Evolutionary conservation across 768 basidiomycete species (phyloP), one percentile per base, ranked within the genome.

Genomic region (Strobilomyces dryophilus): DNA sequence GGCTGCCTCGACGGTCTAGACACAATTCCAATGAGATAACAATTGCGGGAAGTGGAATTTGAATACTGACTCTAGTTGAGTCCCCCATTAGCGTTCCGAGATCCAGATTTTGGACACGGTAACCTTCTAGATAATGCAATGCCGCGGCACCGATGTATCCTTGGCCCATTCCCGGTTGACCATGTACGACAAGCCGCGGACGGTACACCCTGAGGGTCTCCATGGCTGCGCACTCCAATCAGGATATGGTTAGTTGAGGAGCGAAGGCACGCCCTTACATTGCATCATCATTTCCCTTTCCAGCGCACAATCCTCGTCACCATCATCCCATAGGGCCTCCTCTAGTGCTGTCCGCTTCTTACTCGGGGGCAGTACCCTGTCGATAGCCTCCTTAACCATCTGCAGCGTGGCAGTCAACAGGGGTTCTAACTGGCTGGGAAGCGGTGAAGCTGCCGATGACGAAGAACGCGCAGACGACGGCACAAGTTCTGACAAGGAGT

Each of bases 391-490:
- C 67, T 90, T 95, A 8, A 91, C 84, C 32, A 76, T 77, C 41
- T 89, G 85, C 5, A 98, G 71, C 0, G 85, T 72, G 5, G 80
- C 77, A 0, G 78, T 73, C 3, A 98, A 78, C 15, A 98, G 70
- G 0, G 97, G 89, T 0, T 78, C 80, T 42, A 99, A 82, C 61
- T 98, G 97, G 0, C 75, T 61, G 0, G 97, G 95, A 6, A 99
- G 76, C 1, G 92, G 87, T 0, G 85, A 79, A 0, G 97, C 95
- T 5, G 86, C 79, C 0, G 92, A 92, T 0, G 95, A 81, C 0
- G 92, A 84, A 0, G 97, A 93, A 40, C 97, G 79, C 2, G 94
- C 92, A 10, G 95, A 95, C 0, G 97, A 97, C 0, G 97, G 97
- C 0, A 98, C 87, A 27, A 98, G 78, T 67, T 94, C 95, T 98